Percentiles rank a stretch among this genome's conserved stretches.
phyloP scores from a whole-genome alignment of 306 rosid genomes.

The Hippophae gyantsensis region DNA sequence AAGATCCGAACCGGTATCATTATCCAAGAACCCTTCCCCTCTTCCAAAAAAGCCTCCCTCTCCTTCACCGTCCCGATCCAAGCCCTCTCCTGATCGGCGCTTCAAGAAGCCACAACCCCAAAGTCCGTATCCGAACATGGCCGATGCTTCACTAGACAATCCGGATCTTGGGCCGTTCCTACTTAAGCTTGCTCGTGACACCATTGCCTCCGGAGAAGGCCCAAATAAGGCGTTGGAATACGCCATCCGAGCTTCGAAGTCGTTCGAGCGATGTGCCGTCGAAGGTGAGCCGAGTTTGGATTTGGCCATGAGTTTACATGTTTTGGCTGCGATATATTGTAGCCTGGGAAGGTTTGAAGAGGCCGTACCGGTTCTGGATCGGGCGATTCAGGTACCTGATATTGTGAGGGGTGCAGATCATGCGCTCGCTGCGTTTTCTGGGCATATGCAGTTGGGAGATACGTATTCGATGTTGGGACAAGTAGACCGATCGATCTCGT shows the following conservation, averaged over 20 bases:
- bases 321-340: slow-evolving; percentile 85
- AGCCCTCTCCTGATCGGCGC: slow-evolving; percentile 45
- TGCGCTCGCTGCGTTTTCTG: slow-evolving; percentile 94
- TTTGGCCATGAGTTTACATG: slow-evolving; percentile 90
- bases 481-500: slow-evolving; percentile 69
- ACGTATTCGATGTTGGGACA: slow-evolving; percentile 94
- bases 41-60: slow-evolving; percentile 57
- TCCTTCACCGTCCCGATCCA: slow-evolving; percentile 73
- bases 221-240: slow-evolving; percentile 79
- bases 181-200: slow-evolving; percentile 78
- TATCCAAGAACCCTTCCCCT: slow-evolving; percentile 55
- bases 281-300: slow-evolving; percentile 84
- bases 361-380: slow-evolving; percentile 85
- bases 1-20: not conserved
- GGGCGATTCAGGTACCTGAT: slow-evolving; percentile 77
- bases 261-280: slow-evolving; percentile 77
- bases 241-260: slow-evolving; percentile 76
- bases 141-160: slow-evolving; percentile 76
- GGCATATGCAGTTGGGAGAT: slow-evolving; percentile 90
- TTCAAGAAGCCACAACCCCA: slow-evolving; percentile 52
- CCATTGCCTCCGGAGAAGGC: slow-evolving; percentile 93
- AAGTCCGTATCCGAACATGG: slow-evolving; percentile 41
- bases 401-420: slow-evolving; percentile 61
- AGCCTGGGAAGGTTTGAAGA: slow-evolving; percentile 90
- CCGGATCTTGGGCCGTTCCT: slow-evolving; percentile 99